Base-by-base conservation (phyloP, 768 basidiomycete species). In the Boletus insuetus region DNA sequence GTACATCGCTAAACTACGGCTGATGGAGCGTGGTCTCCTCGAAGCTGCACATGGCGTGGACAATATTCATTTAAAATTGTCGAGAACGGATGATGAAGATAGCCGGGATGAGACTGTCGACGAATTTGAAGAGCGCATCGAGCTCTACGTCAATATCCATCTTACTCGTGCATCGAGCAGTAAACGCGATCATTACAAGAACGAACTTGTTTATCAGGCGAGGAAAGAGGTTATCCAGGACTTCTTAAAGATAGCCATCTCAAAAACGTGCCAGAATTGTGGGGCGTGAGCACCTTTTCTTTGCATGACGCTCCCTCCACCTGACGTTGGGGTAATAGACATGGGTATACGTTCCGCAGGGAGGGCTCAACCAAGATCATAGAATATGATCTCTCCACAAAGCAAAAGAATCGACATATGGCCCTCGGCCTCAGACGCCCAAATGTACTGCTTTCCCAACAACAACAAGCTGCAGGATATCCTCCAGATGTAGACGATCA, bases 291-390 rank as follows among this genome's bases (percentile, higher is more conserved):
- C 82, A n/a, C 43, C 19, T 37, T 37, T 59, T 32, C 45, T 44
- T 55, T 45, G 31, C 22, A 17, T n/a, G 26, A 22, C 19, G 48
- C 58, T 51, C 17, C 44, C 22, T 19, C 35, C 39, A 29, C n/a
- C 35, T 63, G 39, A 62, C 20, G 38, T 9, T 59, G 4, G 42
- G 46, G n/a, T 38, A 14, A 37, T 46, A 95, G 93, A 29, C 73
- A 80, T 61, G 85, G 82, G 3, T 94, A 91, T 68, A 92, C 94
- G 0, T 93, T 90, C 73, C 87, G 95, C 50, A 98, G 93, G 71
- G 97, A 99, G 66, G 93, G 91, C 0, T 80, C 90, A 70, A 92
- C 89, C 48, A 98, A 98, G 74, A 81, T 99, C 52, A 87, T 98
- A 67, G 94, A 98, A 74, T 91, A 92, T 66, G 94, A 95, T 63